Evolutionary conservation across 345 rosid genomes (phyloP).

Genomic region (Hevea brasiliensis): DNA sequence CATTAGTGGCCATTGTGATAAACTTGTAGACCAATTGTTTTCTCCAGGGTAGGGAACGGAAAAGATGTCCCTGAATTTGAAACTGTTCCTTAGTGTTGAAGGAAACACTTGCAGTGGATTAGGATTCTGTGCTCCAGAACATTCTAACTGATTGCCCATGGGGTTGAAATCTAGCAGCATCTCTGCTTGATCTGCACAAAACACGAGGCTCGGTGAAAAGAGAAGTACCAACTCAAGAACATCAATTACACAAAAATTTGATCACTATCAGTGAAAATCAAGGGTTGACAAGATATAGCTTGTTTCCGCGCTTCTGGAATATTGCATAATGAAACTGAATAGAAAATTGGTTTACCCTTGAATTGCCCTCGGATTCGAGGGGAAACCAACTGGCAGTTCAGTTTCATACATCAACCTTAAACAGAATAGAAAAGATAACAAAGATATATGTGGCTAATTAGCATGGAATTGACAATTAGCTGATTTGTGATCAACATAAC

Average conservation of each 20-base stretch:
- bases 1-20: slow-evolving; percentile 13
- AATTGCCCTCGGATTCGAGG: too few relatives aligned
- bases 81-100: slow-evolving; percentile 33
- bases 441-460: too few relatives aligned
- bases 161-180: slow-evolving; percentile 25
- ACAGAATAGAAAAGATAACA: too few relatives aligned
- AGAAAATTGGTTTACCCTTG: too few relatives aligned
- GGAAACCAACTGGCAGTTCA: too few relatives aligned
- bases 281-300: too few relatives aligned
- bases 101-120: slow-evolving; percentile 14
- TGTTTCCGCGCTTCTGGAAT: background rate
- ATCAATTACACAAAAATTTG: too few relatives aligned
- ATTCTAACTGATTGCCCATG: slow-evolving; percentile 14
- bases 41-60: slow-evolving; percentile 4
- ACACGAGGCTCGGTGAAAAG: background rate
- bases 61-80: slow-evolving; percentile 14
- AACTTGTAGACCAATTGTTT: slow-evolving; percentile 18
- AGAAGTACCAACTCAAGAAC: background rate
- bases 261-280: too few relatives aligned
- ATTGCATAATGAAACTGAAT: background rate
- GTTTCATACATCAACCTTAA: too few relatives aligned
- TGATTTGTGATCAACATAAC: too few relatives aligned
- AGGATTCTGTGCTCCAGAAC: slow-evolving; percentile 15
- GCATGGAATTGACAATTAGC: too few relatives aligned
- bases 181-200: slow-evolving; percentile 34